phyloP scores from a whole-genome alignment of 306 rosid genomes.

The Canavalia gladiata region DNA sequence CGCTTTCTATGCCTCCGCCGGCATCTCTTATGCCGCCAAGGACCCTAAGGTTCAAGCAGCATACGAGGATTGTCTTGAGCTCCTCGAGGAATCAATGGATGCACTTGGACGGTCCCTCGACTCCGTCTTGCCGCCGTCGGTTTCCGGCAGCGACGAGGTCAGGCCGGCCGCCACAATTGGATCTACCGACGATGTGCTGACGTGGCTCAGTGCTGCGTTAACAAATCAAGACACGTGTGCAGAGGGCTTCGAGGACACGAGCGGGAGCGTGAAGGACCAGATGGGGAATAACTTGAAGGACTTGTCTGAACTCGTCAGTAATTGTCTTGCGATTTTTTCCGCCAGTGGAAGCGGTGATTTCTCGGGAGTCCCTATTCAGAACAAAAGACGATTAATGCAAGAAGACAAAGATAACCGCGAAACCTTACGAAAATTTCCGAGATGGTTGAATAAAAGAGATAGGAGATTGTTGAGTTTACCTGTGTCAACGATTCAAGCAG shows the following conservation, averaged over 20 bases:
- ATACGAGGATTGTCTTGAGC: conserved; percentile 81
- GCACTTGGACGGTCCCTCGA: conserved; percentile 59
- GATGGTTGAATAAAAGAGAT: conserved; percentile 73
- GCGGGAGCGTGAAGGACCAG: conserved; percentile 61
- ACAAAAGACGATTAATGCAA: conserved; percentile 65
- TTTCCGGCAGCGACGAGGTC: background rate
- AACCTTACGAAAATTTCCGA: conserved; percentile 65
- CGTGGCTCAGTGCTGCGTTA: conserved; percentile 90
- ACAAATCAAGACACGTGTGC: conserved; percentile 92
- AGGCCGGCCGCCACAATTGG: background rate
- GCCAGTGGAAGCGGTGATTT: conserved; percentile 58
- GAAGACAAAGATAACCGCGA: conserved; percentile 38
- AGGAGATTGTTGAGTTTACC: conserved; percentile 72
- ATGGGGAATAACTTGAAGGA: conserved; percentile 63
- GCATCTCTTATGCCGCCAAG: conserved; percentile 50
- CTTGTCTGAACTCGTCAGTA: conserved; percentile 81
- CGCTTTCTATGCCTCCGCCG: conserved; percentile 66
- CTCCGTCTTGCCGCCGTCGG: conserved; percentile 40
- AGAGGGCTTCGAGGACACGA: conserved; percentile 64
- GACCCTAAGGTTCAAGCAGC: conserved; percentile 61
- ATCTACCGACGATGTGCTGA: conserved; percentile 66
- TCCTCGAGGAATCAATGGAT: conserved; percentile 72
- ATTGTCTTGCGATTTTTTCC: conserved; percentile 78
- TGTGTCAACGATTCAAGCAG: conserved; percentile 70
- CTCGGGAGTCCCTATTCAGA: conserved; percentile 82